These are phyloP conservation scores for Wallacemonas sp. DNA, from an alignment of 208 protist genomes.

Conservation along the genomic window DNA sequence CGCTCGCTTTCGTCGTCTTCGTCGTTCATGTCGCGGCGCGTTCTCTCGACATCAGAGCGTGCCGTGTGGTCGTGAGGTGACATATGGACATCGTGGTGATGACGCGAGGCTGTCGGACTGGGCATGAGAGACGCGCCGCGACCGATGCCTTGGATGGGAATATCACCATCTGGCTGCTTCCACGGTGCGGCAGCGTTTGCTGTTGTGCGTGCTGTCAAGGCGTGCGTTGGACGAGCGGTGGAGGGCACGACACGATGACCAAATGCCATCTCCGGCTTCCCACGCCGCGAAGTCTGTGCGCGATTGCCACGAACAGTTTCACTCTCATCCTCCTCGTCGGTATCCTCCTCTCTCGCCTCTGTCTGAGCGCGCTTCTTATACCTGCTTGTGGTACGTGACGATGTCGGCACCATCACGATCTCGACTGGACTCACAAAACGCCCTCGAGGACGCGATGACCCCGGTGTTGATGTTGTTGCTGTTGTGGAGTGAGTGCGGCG, in stretches of 20 bases:
- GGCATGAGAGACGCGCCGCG: constrained; percentile 22
- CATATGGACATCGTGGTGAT: too few species aligned
- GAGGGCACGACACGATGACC: constrained; percentile 33
- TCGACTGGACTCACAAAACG: constrained; percentile 9
- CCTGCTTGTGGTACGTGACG: background rate
- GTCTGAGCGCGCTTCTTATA: too few species aligned
- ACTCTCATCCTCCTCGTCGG: constrained; percentile 18
- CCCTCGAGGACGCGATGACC: background rate
- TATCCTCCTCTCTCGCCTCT: background rate
- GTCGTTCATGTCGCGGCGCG: too few species aligned
- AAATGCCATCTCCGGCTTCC: constrained; percentile 24
- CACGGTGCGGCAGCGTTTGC: too few species aligned
- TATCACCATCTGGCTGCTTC: constrained; percentile 9
- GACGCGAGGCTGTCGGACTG: background rate
- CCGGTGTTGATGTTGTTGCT: background rate
- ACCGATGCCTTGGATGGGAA: constrained; percentile 35
- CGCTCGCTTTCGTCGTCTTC: too few species aligned
- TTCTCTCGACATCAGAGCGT: too few species aligned
- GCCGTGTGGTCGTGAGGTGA: too few species aligned
- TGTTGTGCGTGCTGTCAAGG: too few species aligned
- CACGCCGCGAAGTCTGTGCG: too few species aligned
- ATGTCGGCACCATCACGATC: constrained; percentile 14
- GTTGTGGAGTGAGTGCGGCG: too few species aligned
- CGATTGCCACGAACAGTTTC: too few species aligned
- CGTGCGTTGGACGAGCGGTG: constrained; percentile 4